phyloP scores from a whole-genome alignment of 2,329 filamentous ascomycete species.

The Lasiodiplodia citricola region DNA sequence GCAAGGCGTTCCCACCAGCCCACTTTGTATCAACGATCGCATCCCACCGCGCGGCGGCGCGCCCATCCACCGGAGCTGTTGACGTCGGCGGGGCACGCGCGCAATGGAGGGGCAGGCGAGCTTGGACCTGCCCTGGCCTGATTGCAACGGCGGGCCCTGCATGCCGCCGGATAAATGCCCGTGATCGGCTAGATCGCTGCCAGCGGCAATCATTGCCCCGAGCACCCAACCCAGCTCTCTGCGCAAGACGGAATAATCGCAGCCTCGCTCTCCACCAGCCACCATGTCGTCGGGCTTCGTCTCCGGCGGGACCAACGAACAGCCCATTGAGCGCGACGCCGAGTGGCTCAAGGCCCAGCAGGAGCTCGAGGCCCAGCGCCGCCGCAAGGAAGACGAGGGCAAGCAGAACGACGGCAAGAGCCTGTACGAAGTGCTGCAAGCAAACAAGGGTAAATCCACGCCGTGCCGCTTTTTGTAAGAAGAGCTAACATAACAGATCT shows the following conservation, averaged over 20 bases:
- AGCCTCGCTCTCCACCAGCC: not conserved
- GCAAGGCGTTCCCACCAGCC: not conserved
- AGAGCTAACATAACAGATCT: slow-evolving; percentile 41
- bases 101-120: slow-evolving; percentile 9
- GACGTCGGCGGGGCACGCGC: slow-evolving; percentile 10
- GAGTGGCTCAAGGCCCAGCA: slow-evolving; percentile 71
- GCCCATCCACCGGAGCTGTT: not conserved
- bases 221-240: not conserved
- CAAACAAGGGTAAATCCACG: slow-evolving; percentile 71
- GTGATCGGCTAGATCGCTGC: not conserved
- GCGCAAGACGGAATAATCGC: not conserved
- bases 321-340: slow-evolving; percentile 52
- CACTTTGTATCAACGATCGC: slow-evolving; percentile 4
- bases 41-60: slow-evolving; percentile 12
- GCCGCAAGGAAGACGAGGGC: slow-evolving; percentile 59
- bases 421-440: slow-evolving; percentile 77
- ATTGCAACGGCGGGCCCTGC: not conserved
- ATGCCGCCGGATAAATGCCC: slow-evolving; percentile 2
- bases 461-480: not conserved
- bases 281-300: slow-evolving; percentile 30
- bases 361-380: slow-evolving; percentile 67
- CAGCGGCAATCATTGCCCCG: not conserved
- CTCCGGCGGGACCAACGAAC: slow-evolving; percentile 31
- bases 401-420: slow-evolving; percentile 62
- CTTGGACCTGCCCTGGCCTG: slow-evolving; percentile 9